Evolutionary conservation across 768 basidiomycete genomes (phyloP), one percentile per base, ranked within the genome.

Genomic region (Leucocoprinus sp.): DNA sequence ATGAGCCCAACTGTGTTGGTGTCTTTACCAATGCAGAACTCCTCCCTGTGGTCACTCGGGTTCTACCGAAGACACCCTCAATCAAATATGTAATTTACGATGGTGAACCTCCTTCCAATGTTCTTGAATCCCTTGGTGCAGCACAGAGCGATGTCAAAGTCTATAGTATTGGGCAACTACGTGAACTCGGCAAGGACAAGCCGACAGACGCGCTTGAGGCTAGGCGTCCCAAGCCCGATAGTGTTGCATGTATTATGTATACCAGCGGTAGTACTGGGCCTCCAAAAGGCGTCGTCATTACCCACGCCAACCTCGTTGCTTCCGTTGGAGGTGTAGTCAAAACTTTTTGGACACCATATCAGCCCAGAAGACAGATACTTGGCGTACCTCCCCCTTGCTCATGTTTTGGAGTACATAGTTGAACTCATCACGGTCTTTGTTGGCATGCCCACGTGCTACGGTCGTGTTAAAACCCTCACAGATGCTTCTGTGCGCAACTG

Each of bases 391-490:
- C 93, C 93, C 1, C 80, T 95, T 26, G 92, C 91, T 0, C 93
- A 99, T 61, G 93, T 98, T 52, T 71, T 99, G 50, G 95, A 98
- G 65, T 96, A 90, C 60, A 82, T 93, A 48, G 90, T 96, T 55
- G 95, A 99, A 70, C 67, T 88, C 37, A 66, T 70, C 46, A 72
- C 91, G 58, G 64, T 85, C 57, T 84, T 80, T 55, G 68, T 80
- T 24, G 90, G 93, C 50, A 69, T 93, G 67, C 81, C 80, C 21
- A 75, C 78, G 22, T 95, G 96, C 0, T 99, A 88, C 53, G 95
- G 91, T 9, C 82, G 84, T 40, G 82, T 93, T 61, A 97, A 96
- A 79, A 99, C 95, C 5, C 75, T 98, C 51, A 97, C 95, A 2
- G 93, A 97, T 57, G 77, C 82, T 2, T 90, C 84, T n/a, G 90